phyloP scores from a whole-genome alignment of 495 filamentous ascomycete genomes.

The Cryomyces minteri region DNA sequence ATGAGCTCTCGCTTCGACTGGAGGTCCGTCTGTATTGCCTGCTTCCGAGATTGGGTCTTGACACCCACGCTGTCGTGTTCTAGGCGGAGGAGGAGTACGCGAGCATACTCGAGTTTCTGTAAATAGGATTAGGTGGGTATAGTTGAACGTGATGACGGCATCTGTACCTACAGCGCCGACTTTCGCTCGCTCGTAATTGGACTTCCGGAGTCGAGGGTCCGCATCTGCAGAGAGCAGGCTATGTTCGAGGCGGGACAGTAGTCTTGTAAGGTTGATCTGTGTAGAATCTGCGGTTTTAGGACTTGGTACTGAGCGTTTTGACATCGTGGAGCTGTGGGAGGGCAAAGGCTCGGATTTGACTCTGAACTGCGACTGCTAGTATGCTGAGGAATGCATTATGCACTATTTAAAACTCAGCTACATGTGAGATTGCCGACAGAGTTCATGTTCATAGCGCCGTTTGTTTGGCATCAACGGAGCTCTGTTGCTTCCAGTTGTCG shows the following conservation, averaged over 20 bases:
- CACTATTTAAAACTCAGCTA: too few relatives aligned
- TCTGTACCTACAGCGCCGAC: slow-evolving; percentile 37
- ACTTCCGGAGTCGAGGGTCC: slow-evolving; percentile 39
- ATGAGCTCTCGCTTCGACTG: slow-evolving; percentile 38
- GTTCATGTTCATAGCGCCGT: too few relatives aligned
- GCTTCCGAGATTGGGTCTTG: slow-evolving; percentile 44
- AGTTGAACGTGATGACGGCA: background rate
- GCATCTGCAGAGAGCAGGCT: slow-evolving; percentile 49
- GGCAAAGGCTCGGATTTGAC: too few relatives aligned
- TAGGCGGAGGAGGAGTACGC: slow-evolving; percentile 51
- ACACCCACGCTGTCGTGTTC: slow-evolving; percentile 52
- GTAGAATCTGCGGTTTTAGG: slow-evolving; percentile 9
- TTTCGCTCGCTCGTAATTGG: slow-evolving; percentile 52
- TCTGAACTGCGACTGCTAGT: too few relatives aligned
- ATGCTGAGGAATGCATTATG: too few relatives aligned
- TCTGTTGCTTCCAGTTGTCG: too few relatives aligned
- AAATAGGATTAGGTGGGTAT: background rate
- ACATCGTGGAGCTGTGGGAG: background rate
- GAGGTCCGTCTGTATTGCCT: slow-evolving; percentile 49
- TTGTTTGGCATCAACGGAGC: too few relatives aligned
- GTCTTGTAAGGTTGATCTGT: slow-evolving; percentile 44
- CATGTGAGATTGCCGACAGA: too few relatives aligned
- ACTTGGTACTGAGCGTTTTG: background rate
- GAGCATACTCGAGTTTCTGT: slow-evolving; percentile 69
- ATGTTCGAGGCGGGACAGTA: slow-evolving; percentile 56